Conservation (phyloP, 2,329 filamentous ascomycete species). For the Clonostachys chloroleuca region DNA sequence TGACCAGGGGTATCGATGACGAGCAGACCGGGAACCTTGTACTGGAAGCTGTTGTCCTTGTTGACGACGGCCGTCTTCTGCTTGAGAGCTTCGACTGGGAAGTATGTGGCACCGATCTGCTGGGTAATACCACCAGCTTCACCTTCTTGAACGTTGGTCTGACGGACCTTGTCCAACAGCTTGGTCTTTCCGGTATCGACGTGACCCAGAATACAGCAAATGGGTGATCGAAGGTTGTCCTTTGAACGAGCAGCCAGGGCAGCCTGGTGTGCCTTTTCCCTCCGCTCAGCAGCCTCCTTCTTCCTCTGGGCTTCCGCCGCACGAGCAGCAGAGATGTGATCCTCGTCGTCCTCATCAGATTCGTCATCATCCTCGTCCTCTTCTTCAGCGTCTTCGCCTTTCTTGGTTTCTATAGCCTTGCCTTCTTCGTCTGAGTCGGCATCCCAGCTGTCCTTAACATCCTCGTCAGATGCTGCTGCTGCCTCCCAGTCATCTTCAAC, state of each 20-base stretch:
- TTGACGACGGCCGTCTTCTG: conserved; percentile 95
- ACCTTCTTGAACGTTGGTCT: conserved; percentile 97
- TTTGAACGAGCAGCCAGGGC: conserved; percentile 87
- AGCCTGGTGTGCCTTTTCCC: conserved; percentile 86
- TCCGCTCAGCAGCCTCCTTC: conserved; percentile 81
- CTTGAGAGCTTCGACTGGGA: conserved; percentile 88
- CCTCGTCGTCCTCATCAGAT: conserved; percentile 28
- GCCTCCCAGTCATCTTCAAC: conserved; percentile 86
- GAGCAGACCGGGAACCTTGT: conserved; percentile 94
- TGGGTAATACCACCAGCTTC: conserved; percentile 99
- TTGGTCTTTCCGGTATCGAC: conserved; percentile 99
- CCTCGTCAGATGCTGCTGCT: conserved; percentile 71
- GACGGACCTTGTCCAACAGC: conserved; percentile 94
- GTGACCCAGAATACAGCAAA: conserved; percentile 99
- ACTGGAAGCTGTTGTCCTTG: conserved; percentile 82
- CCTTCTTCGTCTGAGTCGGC: conserved; percentile 72
- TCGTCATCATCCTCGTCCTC: conserved; percentile 35
- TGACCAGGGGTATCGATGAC: conserved; percentile 98
- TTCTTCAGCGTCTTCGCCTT: conserved; percentile 24
- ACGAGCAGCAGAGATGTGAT: conserved; percentile 69
- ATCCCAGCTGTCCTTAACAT: conserved; percentile 94
- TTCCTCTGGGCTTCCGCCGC: conserved; percentile 74
- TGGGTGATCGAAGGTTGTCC: conserved; percentile 93
- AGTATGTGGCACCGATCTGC: conserved; percentile 99
- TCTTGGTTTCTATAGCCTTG: conserved; percentile 39